These are phyloP conservation scores for Lactarius trivialis DNA, from an alignment of 768 basidiomycete genomes.

Conservation along the genomic window DNA sequence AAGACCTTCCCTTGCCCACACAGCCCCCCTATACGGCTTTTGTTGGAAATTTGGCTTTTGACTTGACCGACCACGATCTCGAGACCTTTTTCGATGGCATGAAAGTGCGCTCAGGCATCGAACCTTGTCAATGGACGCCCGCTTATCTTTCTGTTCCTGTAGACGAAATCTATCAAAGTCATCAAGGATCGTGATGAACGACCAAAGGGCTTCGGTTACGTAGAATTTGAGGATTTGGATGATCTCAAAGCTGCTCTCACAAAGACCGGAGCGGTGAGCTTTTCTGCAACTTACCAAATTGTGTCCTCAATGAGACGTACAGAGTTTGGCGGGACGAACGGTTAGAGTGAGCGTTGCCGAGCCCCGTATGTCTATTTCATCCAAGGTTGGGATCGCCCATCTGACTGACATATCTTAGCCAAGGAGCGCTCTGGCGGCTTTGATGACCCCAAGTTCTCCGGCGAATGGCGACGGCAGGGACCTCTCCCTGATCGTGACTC, in stretches of 20 bases:
- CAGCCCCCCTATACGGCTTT: constrained; percentile 95
- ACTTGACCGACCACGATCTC: constrained; percentile 78
- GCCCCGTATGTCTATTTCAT: constrained; percentile 59
- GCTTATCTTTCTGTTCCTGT: constrained; percentile 2
- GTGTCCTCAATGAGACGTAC: background rate
- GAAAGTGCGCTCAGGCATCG: constrained; percentile 38
- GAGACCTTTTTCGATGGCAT: constrained; percentile 69
- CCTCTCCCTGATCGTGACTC: constrained; percentile 73
- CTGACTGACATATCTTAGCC: constrained; percentile 38
- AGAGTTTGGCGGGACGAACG: constrained; percentile 71
- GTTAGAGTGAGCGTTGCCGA: constrained; percentile 94
- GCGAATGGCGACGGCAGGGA: constrained; percentile 80
- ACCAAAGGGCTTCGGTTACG: constrained; percentile 96
- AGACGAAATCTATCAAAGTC: constrained; percentile 85
- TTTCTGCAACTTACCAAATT: background rate
- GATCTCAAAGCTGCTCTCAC: constrained; percentile 78
- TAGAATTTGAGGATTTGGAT: constrained; percentile 87
- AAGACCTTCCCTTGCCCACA: constrained; percentile 94
- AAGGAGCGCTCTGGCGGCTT: constrained; percentile 59
- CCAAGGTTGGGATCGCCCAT: background rate
- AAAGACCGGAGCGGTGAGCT: constrained; percentile 61
- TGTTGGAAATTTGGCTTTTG: constrained; percentile 92
- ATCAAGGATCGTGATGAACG: constrained; percentile 91
- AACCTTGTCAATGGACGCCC: background rate
- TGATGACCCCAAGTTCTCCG: constrained; percentile 74